Percentiles rank a stretch among this genome's conserved stretches.
phyloP scores from a whole-genome alignment of 2,329 filamentous ascomycete species.

The Calonectria pseudoturangicola region DNA sequence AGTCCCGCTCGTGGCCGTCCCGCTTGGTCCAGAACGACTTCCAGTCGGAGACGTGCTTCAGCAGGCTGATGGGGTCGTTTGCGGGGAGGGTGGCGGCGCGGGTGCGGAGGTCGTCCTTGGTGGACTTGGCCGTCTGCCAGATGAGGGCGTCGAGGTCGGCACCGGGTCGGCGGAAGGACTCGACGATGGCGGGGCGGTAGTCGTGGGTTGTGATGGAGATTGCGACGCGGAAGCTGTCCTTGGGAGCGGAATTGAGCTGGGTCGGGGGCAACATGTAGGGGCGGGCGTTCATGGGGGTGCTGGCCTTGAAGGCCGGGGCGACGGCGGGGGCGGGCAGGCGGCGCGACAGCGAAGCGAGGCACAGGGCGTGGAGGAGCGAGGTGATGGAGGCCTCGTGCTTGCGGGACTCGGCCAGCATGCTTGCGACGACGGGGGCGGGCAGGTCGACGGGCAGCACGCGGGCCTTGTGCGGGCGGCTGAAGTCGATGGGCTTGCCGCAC shows the following conservation, averaged over 20 bases:
- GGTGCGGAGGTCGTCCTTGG: slow-evolving; percentile 60
- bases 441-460: slow-evolving; percentile 62
- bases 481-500: slow-evolving; percentile 61
- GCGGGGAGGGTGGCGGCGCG: slow-evolving; percentile 60
- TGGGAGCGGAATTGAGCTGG: slow-evolving; percentile 54
- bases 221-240: slow-evolving; percentile 61
- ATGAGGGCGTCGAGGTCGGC: slow-evolving; percentile 56
- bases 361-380: slow-evolving; percentile 67
- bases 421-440: slow-evolving; percentile 50
- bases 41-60: slow-evolving; percentile 67
- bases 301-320: slow-evolving; percentile 59
- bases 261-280: slow-evolving; percentile 57
- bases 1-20: slow-evolving; percentile 64
- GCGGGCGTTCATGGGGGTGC: slow-evolving; percentile 68
- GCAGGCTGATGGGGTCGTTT: slow-evolving; percentile 66
- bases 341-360: slow-evolving; percentile 63
- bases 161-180: slow-evolving; percentile 50
- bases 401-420: slow-evolving; percentile 64
- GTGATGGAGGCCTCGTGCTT: slow-evolving; percentile 67
- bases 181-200: slow-evolving; percentile 52
- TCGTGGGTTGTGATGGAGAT: slow-evolving; percentile 61
- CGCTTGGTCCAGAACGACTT: slow-evolving; percentile 62
- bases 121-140: slow-evolving; percentile 64
- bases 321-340: slow-evolving; percentile 60
- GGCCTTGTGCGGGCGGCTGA: slow-evolving; percentile 60